Base-by-base conservation (phyloP, 495 filamentous ascomycete genomes). In the Talaromyces thailandensis region DNA sequence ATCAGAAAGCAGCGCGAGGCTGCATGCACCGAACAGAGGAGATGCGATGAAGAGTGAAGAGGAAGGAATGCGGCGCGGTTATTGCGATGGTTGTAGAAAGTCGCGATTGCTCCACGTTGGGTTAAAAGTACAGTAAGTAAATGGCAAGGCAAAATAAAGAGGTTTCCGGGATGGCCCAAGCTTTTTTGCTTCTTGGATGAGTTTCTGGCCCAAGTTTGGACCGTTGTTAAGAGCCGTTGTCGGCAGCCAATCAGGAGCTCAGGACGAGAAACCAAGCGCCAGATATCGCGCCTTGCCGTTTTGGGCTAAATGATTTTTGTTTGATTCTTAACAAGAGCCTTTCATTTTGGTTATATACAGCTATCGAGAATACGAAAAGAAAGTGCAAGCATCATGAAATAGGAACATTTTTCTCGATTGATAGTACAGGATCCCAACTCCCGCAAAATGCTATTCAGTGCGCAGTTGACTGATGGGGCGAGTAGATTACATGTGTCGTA, bases 221-320 rank as follows among this genome's bases (percentile, higher is more conserved):
- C 25, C 4, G 18, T 6, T 43, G 18, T 23, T n/a, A 35, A 58
- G 32, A 32, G 29, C 55, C 6, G n/a, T 29, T 58, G 26, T 16
- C 28, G 25, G 58, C 14, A n/a, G 58, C 58, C 58, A 60, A 60
- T 60, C 58, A 60, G 58, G 58, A 60, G 58, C 58, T 60, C n/a
- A 25, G 40, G 23, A 60, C 61, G 21, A 56, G 29, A 62, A 37
- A 55, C 6, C 43, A 55, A 26, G 5, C 3, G 25, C 8, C 23
- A 21, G 3, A 55, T 55, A 26, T 55, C 23, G 51, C 51, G 18
- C 11, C 23, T 48, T 24, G 21, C 48, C 48, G 18, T 51, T 51
- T 51, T 14, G 45, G 45, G 45, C 7, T 12, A 53, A 12, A 53
- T 53, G 5, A 18, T 48, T 18, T 48, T 18, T 21, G 3, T 21